Evolutionary conservation across 202 grass and related monocot species (phyloP), one percentile per base, ranked within the genome.

Genomic region (Elaeis oleifera): DNA sequence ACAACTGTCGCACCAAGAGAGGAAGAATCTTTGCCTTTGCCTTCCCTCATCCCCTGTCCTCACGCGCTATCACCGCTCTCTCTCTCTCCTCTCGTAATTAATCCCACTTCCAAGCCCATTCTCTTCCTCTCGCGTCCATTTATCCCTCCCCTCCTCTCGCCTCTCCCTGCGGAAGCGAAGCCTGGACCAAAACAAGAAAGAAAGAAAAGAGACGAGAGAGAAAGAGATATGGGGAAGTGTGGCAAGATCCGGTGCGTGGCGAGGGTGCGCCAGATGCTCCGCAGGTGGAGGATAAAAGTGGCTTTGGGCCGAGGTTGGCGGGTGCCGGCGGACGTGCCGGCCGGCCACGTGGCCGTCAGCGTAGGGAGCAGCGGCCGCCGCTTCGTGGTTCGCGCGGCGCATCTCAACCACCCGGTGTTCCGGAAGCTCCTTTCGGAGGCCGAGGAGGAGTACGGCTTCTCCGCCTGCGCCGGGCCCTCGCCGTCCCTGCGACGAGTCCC

Each of bases 201-300:
- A 5, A 5, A 20, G 20, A 20, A 28, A 28, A 5, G 3, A 27
- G 27, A 28, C 27, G 27, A 28, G 5, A 31, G 28, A 31, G 28
- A 29, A 6, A 31, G 28, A 31, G 28, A 31, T 0, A 50, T 53
- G 63, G 63, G 5, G 11, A 54, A 32, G 18, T 54, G 64, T 26
- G 29, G 44, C 64, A 67, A 54, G 64, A 66, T 66, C 49, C 63
- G 63, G 23, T 50, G 20, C 63, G 29, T 54, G n/a, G 64, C 31
- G 6, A 49, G 51, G 23, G 50, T 67, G 16, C 25, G 50, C 4
- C 50, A 54, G 51, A 67, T 67, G 17, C 23, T 67, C 17, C 49
- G 51, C 3, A 51, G 18, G 64, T 55, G 64, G 64, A 20, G 51
- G 51, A 17, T 15, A 49, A 27, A 27, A 51, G 64, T 51, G 64